Evolutionary conservation across 2,329 filamentous ascomycete genomes (phyloP), one percentile per base, ranked within the genome.

Genomic region (Penicillium sclerotigenum): DNA sequence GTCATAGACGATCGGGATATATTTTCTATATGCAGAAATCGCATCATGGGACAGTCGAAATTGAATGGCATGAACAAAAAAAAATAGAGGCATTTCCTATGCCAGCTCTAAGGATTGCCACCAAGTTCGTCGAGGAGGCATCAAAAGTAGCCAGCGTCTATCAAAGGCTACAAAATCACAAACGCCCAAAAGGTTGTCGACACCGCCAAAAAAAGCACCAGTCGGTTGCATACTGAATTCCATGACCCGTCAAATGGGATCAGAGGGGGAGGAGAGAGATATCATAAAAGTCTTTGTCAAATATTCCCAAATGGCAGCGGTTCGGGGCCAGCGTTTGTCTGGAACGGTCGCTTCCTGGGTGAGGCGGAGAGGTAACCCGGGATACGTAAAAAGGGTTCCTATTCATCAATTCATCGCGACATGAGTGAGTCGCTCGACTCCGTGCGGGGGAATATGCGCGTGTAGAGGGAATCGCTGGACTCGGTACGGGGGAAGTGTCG

Each of bases 391-490:
- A 41, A 14, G 9, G 22, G 14, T 45, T 52, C 33, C 48, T 37
- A 28, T 47, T 55, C 45, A 53, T 56, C 52, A 52, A 26, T 57
- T 65, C 66, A 71, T 61, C 70, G 59, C 54, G 65, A 65, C 68
- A 72, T 70, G 53, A 73, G 65, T 16, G 71, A 73, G 42, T 73
- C 71, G 62, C 69, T 73, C 5, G 71, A 73, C 56, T 72, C 69
- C 2, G 67, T 71, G 22, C 71, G 62, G 20, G 70, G 71, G 65
- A 73, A 73, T 28, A 72, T 68, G 43, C 71, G 65, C 16, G 69
- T 68, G 54, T 72, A 71, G 40, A 73, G 55, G 41, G 70, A 72
- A 53, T 73, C 70, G 60, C 64, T 72, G 5, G 71, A 73, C 57
- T 73, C 70, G 47, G 68, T 71, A 37, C 71, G 69, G 2, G 66